A percentile compares a stretch with the other conserved stretches of the same genome.
Evolutionary conservation across 2,329 filamentous ascomycete species (phyloP).

Genomic region (Akanthomyces muscarius): DNA sequence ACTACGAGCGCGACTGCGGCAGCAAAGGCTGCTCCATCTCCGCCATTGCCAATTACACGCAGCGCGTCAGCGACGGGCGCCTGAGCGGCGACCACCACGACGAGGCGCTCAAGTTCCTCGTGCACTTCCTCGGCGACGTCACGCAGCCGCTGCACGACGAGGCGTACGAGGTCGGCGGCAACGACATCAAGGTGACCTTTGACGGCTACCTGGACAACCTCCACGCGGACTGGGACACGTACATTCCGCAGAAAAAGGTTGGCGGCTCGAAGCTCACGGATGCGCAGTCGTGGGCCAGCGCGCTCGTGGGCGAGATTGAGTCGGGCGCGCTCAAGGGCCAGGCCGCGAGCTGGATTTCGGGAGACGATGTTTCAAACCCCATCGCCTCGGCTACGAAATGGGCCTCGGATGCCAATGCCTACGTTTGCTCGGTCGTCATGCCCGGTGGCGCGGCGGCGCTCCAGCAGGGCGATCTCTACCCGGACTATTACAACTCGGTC

Average conservation of each 20-base stretch:
- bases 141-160: conserved; percentile 54
- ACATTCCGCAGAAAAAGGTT: conserved; percentile 47
- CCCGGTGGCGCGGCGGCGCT: conserved; percentile 34
- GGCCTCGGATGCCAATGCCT: conserved; percentile 40
- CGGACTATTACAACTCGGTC: conserved; percentile 37
- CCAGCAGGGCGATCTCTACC: conserved; percentile 37
- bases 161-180: conserved; percentile 47
- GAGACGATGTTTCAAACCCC: conserved; percentile 30
- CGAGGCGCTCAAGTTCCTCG: conserved; percentile 27
- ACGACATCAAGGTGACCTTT: conserved; percentile 27
- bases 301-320: conserved; percentile 33
- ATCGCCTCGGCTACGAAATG: conserved; percentile 33
- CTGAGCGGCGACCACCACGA: conserved; percentile 19
- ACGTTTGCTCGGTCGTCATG: conserved; percentile 42
- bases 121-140: conserved; percentile 54
- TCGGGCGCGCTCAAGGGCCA: conserved; percentile 34
- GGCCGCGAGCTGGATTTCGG: conserved; percentile 34
- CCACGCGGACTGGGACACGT: conserved; percentile 58
- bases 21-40: conserved; percentile 26
- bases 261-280: conserved; percentile 33
- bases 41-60: conserved; percentile 28
- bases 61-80: conserved; percentile 22
- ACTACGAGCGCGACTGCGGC: conserved; percentile 39
- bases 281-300: conserved; percentile 37
- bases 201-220: conserved; percentile 48